Evolutionary conservation across 805 yeast genomes (phyloP).

Genomic region (Yarrowia hollandica): DNA sequence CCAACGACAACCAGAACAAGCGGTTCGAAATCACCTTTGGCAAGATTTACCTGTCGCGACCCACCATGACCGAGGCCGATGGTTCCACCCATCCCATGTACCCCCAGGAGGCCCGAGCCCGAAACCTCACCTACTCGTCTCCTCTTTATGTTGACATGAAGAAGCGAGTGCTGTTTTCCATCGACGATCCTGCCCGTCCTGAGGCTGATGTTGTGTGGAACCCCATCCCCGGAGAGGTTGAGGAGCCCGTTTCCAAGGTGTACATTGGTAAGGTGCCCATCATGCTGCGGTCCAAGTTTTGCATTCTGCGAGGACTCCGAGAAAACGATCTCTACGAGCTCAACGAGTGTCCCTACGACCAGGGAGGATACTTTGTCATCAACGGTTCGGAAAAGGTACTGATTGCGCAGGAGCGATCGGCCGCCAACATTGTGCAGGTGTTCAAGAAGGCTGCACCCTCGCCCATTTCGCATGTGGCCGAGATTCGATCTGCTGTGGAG

Average conservation of each 20-base stretch:
- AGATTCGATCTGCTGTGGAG: constrained; percentile 93
- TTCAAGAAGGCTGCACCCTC: constrained; percentile 97
- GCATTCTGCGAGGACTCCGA: constrained; percentile 84
- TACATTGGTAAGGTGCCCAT: constrained; percentile 96
- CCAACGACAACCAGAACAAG: constrained; percentile 83
- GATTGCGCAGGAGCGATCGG: constrained; percentile 97
- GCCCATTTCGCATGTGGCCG: constrained; percentile 94
- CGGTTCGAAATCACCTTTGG: constrained; percentile 97
- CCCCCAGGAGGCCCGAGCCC: constrained; percentile 96
- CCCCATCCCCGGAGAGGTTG: constrained; percentile 58
- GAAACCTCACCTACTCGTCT: constrained; percentile 94
- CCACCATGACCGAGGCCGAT: constrained; percentile 98
- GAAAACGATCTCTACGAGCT: constrained; percentile 93
- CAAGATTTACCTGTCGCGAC: constrained; percentile 91
- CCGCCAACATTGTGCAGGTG: constrained; percentile 98
- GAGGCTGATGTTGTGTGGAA: constrained; percentile 50
- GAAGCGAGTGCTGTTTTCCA: constrained; percentile 80
- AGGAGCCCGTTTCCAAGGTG: constrained; percentile 74
- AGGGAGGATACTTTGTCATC: constrained; percentile 98
- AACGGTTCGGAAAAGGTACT: constrained; percentile 98
- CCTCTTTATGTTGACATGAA: constrained; percentile 96
- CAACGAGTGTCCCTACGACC: constrained; percentile 98
- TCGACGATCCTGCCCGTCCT: constrained; percentile 57
- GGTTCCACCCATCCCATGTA: constrained; percentile 99
- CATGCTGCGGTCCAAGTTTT: constrained; percentile 94